Conservation (phyloP, 257 asterid genomes). For the Haberlea rhodopensis region DNA sequence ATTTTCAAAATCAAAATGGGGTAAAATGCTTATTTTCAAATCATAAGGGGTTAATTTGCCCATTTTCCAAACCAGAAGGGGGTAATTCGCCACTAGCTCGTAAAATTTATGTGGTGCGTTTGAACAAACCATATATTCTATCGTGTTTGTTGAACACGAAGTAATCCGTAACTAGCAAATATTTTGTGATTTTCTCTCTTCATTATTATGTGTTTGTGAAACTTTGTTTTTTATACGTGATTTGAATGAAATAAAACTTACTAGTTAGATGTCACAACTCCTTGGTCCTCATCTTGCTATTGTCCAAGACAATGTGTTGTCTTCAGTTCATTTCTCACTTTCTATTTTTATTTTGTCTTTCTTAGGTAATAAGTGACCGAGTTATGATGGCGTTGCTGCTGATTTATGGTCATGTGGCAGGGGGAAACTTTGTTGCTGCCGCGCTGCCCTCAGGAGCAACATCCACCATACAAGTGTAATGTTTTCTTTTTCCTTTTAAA, state of each 20-base stretch:
- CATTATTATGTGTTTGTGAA: slow-evolving; percentile 1
- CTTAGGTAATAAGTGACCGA: slow-evolving; percentile 70
- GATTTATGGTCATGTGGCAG: slow-evolving; percentile 99
- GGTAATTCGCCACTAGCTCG: too few relatives aligned
- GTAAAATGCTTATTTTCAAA: too few relatives aligned
- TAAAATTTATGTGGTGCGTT: neutral
- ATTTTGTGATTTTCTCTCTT: neutral
- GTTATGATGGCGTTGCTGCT: slow-evolving; percentile 98
- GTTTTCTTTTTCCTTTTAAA: too few relatives aligned
- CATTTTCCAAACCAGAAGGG: too few relatives aligned
- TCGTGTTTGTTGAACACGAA: slow-evolving; percentile 6
- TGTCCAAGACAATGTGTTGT: slow-evolving; percentile 20
- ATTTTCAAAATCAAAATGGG: too few relatives aligned
- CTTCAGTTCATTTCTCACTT: slow-evolving; percentile 18
- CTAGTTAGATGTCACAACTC: neutral
- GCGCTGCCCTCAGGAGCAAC: too few relatives aligned
- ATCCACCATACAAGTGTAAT: too few relatives aligned
- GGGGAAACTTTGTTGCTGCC: too few relatives aligned
- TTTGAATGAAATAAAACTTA: slow-evolving; percentile 18
- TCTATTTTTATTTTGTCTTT: slow-evolving; percentile 24
- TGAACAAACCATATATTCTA: neutral
- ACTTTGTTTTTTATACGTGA: neutral
- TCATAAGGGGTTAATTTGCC: too few relatives aligned
- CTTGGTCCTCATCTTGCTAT: slow-evolving; percentile 1
- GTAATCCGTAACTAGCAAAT: slow-evolving; percentile 6